phyloP scores from a whole-genome alignment of 306 rosid genomes.

The Astragalus glycyphyllos region DNA sequence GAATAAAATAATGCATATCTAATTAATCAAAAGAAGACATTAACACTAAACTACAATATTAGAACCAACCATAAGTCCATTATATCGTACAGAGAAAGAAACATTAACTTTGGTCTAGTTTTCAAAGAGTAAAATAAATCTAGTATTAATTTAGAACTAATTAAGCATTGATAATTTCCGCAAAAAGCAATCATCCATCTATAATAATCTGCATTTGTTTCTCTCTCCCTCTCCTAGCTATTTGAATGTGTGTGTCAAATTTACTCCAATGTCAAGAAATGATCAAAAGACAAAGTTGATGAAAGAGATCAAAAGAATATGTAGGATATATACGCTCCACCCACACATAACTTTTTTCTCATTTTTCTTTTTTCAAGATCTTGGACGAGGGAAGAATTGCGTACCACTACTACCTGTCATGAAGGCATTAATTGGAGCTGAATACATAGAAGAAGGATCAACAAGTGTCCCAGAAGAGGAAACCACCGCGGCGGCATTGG shows the following conservation, averaged over 20 bases:
- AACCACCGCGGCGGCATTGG: constrained; percentile 32
- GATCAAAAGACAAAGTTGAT: constrained; percentile 37
- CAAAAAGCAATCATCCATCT: constrained; percentile 40
- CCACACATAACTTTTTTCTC: constrained; percentile 12
- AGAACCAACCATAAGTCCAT: constrained; percentile 42
- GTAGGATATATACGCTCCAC: constrained; percentile 12
- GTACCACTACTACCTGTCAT: constrained; percentile 91
- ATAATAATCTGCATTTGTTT: background rate
- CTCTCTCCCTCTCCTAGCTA: constrained; percentile 31
- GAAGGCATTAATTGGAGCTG: constrained; percentile 67
- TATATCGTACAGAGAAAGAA: constrained; percentile 44
- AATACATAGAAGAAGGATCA: constrained; percentile 71
- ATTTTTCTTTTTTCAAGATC: constrained; percentile 64
- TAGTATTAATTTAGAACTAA: constrained; percentile 21
- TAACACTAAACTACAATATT: constrained; percentile 38
- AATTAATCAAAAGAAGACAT: constrained; percentile 37
- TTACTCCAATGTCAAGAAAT: constrained; percentile 43
- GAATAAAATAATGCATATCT: background rate
- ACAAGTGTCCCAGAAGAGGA: constrained; percentile 47
- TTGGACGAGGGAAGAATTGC: constrained; percentile 96
- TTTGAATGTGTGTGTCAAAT: constrained; percentile 51
- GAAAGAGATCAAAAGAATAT: constrained; percentile 37
- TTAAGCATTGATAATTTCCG: constrained; percentile 47
- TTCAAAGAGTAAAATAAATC: constrained; percentile 45
- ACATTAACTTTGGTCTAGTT: constrained; percentile 39